phyloP scores from a whole-genome alignment of 2,329 filamentous ascomycete species.

The Sclerotinia spermophila region DNA sequence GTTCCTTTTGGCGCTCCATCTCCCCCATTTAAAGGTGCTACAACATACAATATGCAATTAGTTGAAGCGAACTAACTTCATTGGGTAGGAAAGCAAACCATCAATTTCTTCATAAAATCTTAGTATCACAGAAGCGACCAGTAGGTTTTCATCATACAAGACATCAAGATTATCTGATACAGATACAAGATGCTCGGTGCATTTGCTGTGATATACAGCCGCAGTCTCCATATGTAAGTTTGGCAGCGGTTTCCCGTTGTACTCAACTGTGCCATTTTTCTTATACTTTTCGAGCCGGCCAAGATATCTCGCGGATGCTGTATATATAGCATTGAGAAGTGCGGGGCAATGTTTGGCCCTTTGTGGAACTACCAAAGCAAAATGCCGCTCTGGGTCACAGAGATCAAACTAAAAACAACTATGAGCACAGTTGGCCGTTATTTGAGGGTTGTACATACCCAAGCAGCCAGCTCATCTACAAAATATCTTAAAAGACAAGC shows the following conservation, averaged over 20 bases:
- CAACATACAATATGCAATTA: neutral
- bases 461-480: conserved; percentile 30
- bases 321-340: conserved; percentile 36
- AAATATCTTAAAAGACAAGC: conserved; percentile 32
- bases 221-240: conserved; percentile 39
- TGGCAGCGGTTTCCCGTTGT: conserved; percentile 29
- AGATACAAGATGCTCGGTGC: conserved; percentile 41
- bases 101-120: conserved; percentile 43
- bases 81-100: conserved; percentile 25
- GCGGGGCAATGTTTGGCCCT: conserved; percentile 41
- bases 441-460: conserved; percentile 23
- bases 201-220: conserved; percentile 42
- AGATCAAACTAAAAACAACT: conserved; percentile 38
- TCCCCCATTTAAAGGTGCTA: conserved; percentile 27
- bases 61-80: neutral
- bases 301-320: conserved; percentile 41
- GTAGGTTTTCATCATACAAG: conserved; percentile 39
- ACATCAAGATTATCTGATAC: conserved; percentile 39
- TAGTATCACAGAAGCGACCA: conserved; percentile 41
- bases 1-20: conserved; percentile 28
- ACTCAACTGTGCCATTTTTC: conserved; percentile 30
- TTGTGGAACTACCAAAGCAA: conserved; percentile 42
- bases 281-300: conserved; percentile 33
- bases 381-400: conserved; percentile 42
- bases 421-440: neutral